Evolutionary conservation across 2,329 filamentous ascomycete genomes (phyloP), one percentile per base, ranked within the genome.

Genomic region (Clonostachys sp.): DNA sequence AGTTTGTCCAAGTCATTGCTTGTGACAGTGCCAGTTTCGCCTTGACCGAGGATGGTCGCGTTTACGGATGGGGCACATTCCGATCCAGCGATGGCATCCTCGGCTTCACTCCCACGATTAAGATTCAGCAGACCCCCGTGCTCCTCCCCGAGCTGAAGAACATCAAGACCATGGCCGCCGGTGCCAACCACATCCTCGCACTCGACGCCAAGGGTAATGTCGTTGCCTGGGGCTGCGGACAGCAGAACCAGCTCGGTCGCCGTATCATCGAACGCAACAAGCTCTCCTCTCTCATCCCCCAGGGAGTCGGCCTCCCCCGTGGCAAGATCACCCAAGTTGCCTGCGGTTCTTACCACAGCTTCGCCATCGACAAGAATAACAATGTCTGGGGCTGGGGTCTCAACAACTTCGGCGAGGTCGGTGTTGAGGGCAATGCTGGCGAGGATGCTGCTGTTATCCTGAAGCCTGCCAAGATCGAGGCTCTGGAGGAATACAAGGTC

Each of bases 1-100:
- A 76, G 45, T 88, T 73, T 45, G 66, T 67, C 17, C 81, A 89
- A 59, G 74, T 92, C 48, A 80, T 80, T 40, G 87, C 87, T 34
- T 82, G 82, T 45, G 87, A 92, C 68, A 90, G 83, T 60, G 81
- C 84, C 42, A 87, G 82, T 3, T 91, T 92, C 63, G 87, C 79
- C 10, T 74, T 94, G 34, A 92, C 89, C 12, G 79, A 83, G 42
- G 82, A 87, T 50, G 89, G 89, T 16, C 74, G 79, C 45, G 84
- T 94, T 33, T 94, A 89, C 58, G 88, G 88, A 50, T 94, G 89
- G 87, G 89, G 89, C 38, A 90, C 87, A 12, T 94, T 94, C 73
- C 75, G 87, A 55, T 83, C 70, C 39, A 71, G 69, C 55, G 80
- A 85, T 53, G 82, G 82, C 46, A 79, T 84, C 48, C 77, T 87